Base-by-base conservation (phyloP, 176 grass and related monocot species). In the Poa pratensis region DNA sequence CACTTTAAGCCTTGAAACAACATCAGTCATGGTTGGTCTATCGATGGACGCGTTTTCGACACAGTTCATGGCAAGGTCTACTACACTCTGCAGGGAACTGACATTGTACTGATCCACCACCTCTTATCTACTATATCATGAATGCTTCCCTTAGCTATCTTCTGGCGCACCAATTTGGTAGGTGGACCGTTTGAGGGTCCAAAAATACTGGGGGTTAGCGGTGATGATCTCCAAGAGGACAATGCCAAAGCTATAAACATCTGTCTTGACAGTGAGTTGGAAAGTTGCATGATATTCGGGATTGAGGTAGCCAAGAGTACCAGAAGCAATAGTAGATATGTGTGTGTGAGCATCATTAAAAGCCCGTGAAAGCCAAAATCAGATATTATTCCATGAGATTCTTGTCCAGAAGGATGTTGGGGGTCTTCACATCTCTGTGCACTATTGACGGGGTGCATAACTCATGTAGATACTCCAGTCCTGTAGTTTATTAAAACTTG, bases 321-420 rank as follows among this genome's bases (percentile, higher is more conserved):
- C 82, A 9, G 82, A 72, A 24, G 72, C 82, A 66, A 76, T 28
- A 13, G 72, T 84, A 26, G 82, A 84, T 75, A 84, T 84, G 28
- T 84, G 82, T 5, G 82, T 84, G 59, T 53, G 58, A 14, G 71
- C 28, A 3, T 58, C 24, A 2, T 9, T 61, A 27, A 62, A 87
- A 28, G 80, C 60, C 39, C 71, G 27, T 10, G 85, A 87, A 40
- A 87, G 79, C 4, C 85, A 26, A 87, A 83, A 74, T 87, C 85
- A 63, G 85, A 28, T 81, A 87, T 82, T 43, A 74, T 76, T 0
- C 78, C 76, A 81, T 42, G 5, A 76, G 80, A 40, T 87, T 80
- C 40, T 87, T 24, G 69, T 82, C 85, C 5, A 87, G 72, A 55
- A 82, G 85, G 66, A 87, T 87, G 61, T 87, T 87, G 37, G 78